Base-by-base conservation (phyloP, 441 rosid genomes). In the Melastoma candidum region DNA sequence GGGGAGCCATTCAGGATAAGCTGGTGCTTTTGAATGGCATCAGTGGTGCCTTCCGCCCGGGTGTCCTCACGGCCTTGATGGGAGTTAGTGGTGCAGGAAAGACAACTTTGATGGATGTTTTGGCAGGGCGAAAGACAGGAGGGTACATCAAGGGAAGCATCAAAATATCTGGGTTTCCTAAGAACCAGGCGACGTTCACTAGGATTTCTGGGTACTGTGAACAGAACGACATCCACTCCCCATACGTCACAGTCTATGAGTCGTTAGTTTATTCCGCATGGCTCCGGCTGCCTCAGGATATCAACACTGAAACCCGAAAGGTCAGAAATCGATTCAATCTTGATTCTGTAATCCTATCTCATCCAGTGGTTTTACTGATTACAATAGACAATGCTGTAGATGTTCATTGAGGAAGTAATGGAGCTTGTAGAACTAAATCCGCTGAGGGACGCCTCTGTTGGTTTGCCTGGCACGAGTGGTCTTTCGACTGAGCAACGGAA, bases 51-150 rank as follows among this genome's bases (percentile, higher is more conserved):
- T 77, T 84, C 44, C 70, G 77, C 64, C 87, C 87, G n/a, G 87
- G 92, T 3, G 52, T 79, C 26, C 74, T 84, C 13, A 81, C 87
- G 39, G 93, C 93, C 10, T 41, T 84, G 58, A 81, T 84, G 87
- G 93, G 87, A 12, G 87, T 79, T 17, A 84, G 84, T 61, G 92
- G 92, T 47, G 87, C 92, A 11, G 93, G 92, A 10, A 84, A 84
- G 67, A 84, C 92, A 32, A 83, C 87, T 14, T 81, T 81, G 25
- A 58, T 84, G 79, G 92, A 84, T 60, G 87, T 84, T 71, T 79
- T 84, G 47, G 57, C 81, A 1, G 87, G 93, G 53, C 74, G 93
- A 53, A 84, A 84, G 69, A 84, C 82, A 2, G 74, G 77, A 0
- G 87, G 93, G 8, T 56, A 47, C 12, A 81, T 81, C 4, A 68